phyloP scores from a whole-genome alignment of 2,329 filamentous ascomycete species.

The Ascomycota sp. region DNA sequence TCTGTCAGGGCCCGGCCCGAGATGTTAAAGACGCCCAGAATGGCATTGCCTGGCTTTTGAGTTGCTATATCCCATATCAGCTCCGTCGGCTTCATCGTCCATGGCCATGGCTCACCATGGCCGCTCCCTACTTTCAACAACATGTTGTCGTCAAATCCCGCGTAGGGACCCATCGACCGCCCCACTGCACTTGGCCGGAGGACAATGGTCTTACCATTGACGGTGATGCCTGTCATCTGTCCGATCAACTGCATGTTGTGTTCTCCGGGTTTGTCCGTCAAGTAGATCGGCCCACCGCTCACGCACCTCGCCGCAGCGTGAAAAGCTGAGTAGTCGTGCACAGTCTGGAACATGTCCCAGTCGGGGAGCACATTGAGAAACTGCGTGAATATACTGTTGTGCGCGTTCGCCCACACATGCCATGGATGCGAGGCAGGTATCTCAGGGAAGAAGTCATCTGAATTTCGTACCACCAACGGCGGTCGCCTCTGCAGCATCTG shows the following conservation, averaged over 20 bases:
- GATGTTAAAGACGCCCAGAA: conserved; percentile 73
- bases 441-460: conserved; percentile 78
- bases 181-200: conserved; percentile 58
- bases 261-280: conserved; percentile 70
- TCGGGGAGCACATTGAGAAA: conserved; percentile 76
- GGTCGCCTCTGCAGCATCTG: conserved; percentile 60
- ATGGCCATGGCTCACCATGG: conserved; percentile 28
- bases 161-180: conserved; percentile 50
- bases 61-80: conserved; percentile 12
- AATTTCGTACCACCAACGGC: conserved; percentile 58
- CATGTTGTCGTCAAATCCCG: conserved; percentile 47
- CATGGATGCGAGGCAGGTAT: conserved; percentile 64
- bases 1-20: conserved; percentile 38
- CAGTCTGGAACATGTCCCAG: conserved; percentile 49
- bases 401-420: conserved; percentile 88
- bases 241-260: conserved; percentile 55
- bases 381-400: conserved; percentile 63
- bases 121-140: conserved; percentile 63
- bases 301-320: conserved; percentile 81
- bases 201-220: conserved; percentile 52
- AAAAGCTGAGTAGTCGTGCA: conserved; percentile 48
- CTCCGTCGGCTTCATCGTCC: too few species aligned
- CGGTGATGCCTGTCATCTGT: conserved; percentile 59
- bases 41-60: conserved; percentile 44
- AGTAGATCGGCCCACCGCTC: conserved; percentile 78